phyloP scores from a whole-genome alignment of 1,284 basidiomycete species.

The Rhodotorula sp. region DNA sequence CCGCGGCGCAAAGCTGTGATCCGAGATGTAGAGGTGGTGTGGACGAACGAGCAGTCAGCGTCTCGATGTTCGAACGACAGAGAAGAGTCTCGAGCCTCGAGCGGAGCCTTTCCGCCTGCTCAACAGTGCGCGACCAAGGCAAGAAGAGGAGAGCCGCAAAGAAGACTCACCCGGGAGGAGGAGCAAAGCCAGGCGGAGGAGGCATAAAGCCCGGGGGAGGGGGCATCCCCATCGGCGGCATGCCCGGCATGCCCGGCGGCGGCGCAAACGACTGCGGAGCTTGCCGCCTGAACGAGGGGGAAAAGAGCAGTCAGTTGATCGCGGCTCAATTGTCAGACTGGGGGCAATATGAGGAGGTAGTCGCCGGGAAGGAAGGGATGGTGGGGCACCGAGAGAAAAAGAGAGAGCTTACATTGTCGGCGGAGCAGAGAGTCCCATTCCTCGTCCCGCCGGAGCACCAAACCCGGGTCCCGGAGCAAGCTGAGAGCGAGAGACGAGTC shows the following conservation, averaged over 20 bases:
- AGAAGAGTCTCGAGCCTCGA: too few relatives aligned
- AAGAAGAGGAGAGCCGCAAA: background rate
- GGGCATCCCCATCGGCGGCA: constrained; percentile 43
- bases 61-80: background rate
- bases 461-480: constrained; percentile 85
- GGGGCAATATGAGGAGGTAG: constrained; percentile 58
- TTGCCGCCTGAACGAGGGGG: constrained; percentile 48
- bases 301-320: constrained; percentile 59
- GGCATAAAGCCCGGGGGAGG: constrained; percentile 64
- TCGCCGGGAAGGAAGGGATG: constrained; percentile 62
- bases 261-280: constrained; percentile 36
- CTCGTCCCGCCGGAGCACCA: constrained; percentile 92
- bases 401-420: constrained; percentile 51
- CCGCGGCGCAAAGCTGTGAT: constrained; percentile 17
- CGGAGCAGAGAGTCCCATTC: constrained; percentile 74
- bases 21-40: too few relatives aligned
- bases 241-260: constrained; percentile 52
- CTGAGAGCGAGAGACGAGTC: constrained; percentile 50
- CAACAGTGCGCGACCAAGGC: background rate
- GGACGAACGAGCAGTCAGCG: background rate
- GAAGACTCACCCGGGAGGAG: constrained; percentile 67
- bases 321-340: background rate
- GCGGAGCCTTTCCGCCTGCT: too few relatives aligned
- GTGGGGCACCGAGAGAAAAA: too few relatives aligned
- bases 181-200: constrained; percentile 46